These are phyloP conservation scores for Filobasidium wieringae DNA, from an alignment of 768 basidiomycete species.

Conservation along the genomic window DNA sequence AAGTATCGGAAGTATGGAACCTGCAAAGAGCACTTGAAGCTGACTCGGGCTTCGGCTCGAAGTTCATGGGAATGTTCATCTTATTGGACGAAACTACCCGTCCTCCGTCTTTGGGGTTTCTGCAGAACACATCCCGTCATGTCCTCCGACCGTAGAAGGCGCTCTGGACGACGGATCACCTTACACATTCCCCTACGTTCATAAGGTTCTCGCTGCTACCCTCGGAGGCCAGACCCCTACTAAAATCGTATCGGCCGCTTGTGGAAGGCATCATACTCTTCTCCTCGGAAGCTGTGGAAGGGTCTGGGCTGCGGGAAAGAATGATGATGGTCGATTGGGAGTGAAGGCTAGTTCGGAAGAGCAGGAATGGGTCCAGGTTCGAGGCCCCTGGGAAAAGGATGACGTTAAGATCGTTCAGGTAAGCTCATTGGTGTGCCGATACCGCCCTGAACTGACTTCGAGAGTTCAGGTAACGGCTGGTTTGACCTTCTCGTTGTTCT, in stretches of 20 bases:
- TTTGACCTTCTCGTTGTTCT: slow-evolving; percentile 66
- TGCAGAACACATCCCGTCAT: slow-evolving; percentile 46
- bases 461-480: slow-evolving; percentile 59
- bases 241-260: slow-evolving; percentile 68
- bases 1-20: slow-evolving; percentile 1
- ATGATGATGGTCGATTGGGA: slow-evolving; percentile 60
- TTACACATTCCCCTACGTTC: slow-evolving; percentile 48
- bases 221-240: slow-evolving; percentile 39
- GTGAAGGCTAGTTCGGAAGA: not conserved
- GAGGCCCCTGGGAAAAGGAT: slow-evolving; percentile 29
- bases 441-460: not conserved
- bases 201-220: not conserved
- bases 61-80: slow-evolving; percentile 62
- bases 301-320: slow-evolving; percentile 74
- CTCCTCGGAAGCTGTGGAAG: slow-evolving; percentile 69
- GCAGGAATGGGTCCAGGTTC: slow-evolving; percentile 22
- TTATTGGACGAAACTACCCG: slow-evolving; percentile 70
- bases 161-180: too few relatives aligned
- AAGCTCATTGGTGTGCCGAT: not conserved
- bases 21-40: not conserved
- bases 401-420: slow-evolving; percentile 30
- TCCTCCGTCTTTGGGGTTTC: slow-evolving; percentile 55
- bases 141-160: slow-evolving; percentile 1
- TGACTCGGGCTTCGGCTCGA: not conserved
- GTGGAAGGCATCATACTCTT: slow-evolving; percentile 69